Evolutionary conservation across 2,329 filamentous ascomycete genomes (phyloP).

Genomic region (Nigrospora sphaerica): DNA sequence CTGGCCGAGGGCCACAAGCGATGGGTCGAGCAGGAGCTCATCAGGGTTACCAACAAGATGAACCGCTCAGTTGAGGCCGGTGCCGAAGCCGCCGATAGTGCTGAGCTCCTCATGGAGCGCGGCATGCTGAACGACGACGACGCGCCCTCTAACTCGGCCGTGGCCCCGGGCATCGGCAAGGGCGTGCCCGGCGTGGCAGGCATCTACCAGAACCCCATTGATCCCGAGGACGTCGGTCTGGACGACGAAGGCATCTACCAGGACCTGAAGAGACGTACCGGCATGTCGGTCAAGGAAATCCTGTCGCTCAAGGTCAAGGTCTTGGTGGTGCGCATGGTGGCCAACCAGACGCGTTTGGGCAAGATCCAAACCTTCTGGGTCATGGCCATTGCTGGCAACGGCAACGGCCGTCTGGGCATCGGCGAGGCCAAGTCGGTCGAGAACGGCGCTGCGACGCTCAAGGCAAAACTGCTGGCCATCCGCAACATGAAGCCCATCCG

Average conservation of each 20-base stretch:
- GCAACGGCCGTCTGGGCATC: slow-evolving; percentile 76
- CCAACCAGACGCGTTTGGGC: slow-evolving; percentile 93
- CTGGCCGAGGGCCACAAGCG: not conserved
- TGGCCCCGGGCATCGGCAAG: slow-evolving; percentile 41
- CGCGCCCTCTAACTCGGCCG: slow-evolving; percentile 30
- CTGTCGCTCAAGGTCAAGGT: slow-evolving; percentile 58
- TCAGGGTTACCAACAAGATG: not conserved
- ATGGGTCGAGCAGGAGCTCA: not conserved
- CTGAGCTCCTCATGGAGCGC: slow-evolving; percentile 25
- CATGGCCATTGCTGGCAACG: slow-evolving; percentile 79
- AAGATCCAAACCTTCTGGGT: slow-evolving; percentile 76
- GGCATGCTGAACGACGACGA: slow-evolving; percentile 25
- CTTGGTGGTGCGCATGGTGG: slow-evolving; percentile 66
- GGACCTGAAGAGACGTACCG: slow-evolving; percentile 47
- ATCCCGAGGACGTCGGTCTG: slow-evolving; percentile 41
- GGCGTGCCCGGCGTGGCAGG: slow-evolving; percentile 46
- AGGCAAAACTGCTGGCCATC: slow-evolving; percentile 76
- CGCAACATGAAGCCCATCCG: slow-evolving; percentile 89
- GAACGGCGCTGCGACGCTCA: slow-evolving; percentile 54
- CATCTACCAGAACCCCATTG: slow-evolving; percentile 38
- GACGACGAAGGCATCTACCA: slow-evolving; percentile 44
- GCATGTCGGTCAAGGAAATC: slow-evolving; percentile 46
- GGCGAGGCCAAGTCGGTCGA: slow-evolving; percentile 88
- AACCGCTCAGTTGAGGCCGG: not conserved
- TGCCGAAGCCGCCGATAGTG: not conserved